These are phyloP conservation scores for Allodekkera sacchari DNA, from an alignment of 805 yeast genomes.

Conservation along the genomic window DNA sequence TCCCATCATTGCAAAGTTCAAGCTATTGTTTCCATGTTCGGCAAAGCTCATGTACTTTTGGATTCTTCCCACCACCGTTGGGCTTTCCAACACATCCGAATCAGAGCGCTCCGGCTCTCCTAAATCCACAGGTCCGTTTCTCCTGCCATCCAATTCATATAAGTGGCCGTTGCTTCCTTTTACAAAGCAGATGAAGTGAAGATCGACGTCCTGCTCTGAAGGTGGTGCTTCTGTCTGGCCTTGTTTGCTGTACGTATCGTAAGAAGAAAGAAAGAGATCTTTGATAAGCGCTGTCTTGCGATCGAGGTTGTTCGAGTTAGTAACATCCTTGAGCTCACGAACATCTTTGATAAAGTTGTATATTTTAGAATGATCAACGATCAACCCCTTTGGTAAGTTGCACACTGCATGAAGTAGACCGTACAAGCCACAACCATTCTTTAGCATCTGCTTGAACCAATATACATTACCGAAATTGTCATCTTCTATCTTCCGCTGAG, in stretches of 20 bases:
- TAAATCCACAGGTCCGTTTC: conserved; percentile 64
- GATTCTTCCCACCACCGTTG: conserved; percentile 44
- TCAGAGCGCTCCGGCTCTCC: no score
- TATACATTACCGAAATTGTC: conserved; percentile 29
- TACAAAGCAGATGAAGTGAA: conserved; percentile 75
- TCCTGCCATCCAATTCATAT: conserved; percentile 85
- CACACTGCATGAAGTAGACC: conserved; percentile 63
- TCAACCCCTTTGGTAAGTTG: conserved; percentile 38
- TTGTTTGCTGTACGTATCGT: conserved; percentile 35
- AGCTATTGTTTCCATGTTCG: conserved; percentile 46
- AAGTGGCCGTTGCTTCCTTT: conserved; percentile 46
- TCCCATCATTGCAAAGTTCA: conserved; percentile 73
- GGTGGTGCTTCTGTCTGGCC: conserved; percentile 67
- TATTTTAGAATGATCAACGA: conserved; percentile 28
- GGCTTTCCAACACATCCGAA: conserved; percentile 45
- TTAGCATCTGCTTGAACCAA: conserved; percentile 85
- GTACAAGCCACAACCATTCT: conserved; percentile 88
- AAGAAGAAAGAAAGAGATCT: conserved; percentile 22
- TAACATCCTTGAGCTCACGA: conserved; percentile 6
- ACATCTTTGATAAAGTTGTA: conserved; percentile 13
- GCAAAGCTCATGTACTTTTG: conserved; percentile 59
- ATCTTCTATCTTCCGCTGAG: conserved; percentile 10
- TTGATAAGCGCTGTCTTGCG: conserved; percentile 22
- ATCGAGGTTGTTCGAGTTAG: conserved; percentile 12
- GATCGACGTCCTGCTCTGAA: conserved; percentile 44